phyloP scores from a whole-genome alignment of 768 basidiomycete species.

The Omphalotus guepiniiformis region DNA sequence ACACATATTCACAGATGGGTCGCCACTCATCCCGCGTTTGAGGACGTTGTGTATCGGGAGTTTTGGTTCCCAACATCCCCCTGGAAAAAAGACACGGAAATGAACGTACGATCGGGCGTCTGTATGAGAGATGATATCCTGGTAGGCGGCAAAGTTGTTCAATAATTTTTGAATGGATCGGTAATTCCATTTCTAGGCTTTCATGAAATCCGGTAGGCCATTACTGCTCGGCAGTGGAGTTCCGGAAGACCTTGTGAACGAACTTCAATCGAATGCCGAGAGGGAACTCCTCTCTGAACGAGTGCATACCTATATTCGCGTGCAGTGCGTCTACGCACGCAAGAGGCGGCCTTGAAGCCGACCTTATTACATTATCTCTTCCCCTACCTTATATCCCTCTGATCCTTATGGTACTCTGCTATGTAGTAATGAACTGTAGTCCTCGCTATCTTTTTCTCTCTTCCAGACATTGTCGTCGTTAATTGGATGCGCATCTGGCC shows the following conservation, averaged over 20 bases:
- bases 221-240: slow-evolving; percentile 63
- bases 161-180: not conserved
- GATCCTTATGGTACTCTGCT: too few species aligned
- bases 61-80: slow-evolving; percentile 63
- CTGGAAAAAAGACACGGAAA: slow-evolving; percentile 40
- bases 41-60: slow-evolving; percentile 52
- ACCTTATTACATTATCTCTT: too few species aligned
- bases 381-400: too few species aligned
- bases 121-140: slow-evolving; percentile 56
- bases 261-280: slow-evolving; percentile 48
- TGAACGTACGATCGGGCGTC: slow-evolving; percentile 32
- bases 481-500: too few species aligned
- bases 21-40: slow-evolving; percentile 47
- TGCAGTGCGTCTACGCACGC: slow-evolving; percentile 61
- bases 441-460: too few species aligned
- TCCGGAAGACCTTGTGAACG: slow-evolving; percentile 45
- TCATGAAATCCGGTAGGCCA: slow-evolving; percentile 63
- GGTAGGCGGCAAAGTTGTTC: slow-evolving; percentile 28
- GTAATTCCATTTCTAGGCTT: slow-evolving; percentile 38
- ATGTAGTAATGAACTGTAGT: too few species aligned
- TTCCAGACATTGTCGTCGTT: too few species aligned
- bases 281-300: slow-evolving; percentile 47
- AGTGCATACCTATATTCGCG: slow-evolving; percentile 45
- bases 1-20: slow-evolving; percentile 54
- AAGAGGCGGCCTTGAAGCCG: slow-evolving; percentile 30